Conservation (phyloP, 1,284 basidiomycete genomes). For the Ganoderma leucocontextum region DNA sequence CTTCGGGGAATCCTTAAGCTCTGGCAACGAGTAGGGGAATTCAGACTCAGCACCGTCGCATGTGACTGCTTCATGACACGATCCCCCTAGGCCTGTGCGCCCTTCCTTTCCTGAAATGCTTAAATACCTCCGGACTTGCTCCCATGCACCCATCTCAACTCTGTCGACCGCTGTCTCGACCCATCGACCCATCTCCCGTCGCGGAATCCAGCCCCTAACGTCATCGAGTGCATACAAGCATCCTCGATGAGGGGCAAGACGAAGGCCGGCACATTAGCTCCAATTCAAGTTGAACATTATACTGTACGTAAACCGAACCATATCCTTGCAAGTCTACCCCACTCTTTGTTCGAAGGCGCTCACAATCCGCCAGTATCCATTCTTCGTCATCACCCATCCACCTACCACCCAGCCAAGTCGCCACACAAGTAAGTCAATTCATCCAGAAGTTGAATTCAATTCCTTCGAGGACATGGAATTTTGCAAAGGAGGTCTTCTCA, state of each 20-base stretch:
- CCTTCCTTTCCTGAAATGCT: constrained; percentile 7
- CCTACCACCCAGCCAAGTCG: too few species aligned
- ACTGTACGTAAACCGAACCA: not conserved
- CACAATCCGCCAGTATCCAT: not conserved
- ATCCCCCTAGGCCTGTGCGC: constrained; percentile 8
- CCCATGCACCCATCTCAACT: not conserved
- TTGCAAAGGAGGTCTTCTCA: too few species aligned
- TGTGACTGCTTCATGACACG: constrained; percentile 9
- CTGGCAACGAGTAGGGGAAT: not conserved
- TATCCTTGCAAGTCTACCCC: not conserved
- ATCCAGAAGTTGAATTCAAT: too few species aligned
- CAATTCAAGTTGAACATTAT: too few species aligned
- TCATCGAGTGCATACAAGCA: not conserved
- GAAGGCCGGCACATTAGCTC: too few species aligned
- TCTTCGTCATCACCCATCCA: too few species aligned
- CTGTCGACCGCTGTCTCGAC: not conserved
- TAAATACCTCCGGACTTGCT: constrained; percentile 5
- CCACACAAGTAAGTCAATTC: too few species aligned
- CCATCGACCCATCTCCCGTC: not conserved
- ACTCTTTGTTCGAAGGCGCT: not conserved
- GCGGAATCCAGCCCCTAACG: not conserved
- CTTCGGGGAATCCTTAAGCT: not conserved
- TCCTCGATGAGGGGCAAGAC: not conserved
- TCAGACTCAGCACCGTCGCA: constrained; percentile 4
- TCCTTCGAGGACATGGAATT: too few species aligned